Base-by-base conservation (phyloP, 2,329 filamentous ascomycete species). In the Aaosphaeria pasadenensis region DNA sequence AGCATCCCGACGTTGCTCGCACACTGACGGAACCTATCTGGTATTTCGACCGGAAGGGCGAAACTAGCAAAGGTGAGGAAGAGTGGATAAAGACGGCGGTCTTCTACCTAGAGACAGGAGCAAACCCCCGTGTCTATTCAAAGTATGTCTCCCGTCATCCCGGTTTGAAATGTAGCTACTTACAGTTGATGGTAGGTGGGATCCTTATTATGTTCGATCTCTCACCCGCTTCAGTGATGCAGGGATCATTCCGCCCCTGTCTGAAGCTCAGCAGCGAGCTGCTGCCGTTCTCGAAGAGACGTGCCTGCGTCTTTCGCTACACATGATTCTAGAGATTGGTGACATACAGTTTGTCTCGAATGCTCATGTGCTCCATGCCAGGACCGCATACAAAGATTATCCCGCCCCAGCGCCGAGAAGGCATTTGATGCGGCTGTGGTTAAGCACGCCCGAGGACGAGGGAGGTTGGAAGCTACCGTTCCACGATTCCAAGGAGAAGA, bases 31-130 rank as follows among this genome's bases (percentile, higher is more conserved):
- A 85, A 66, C 89, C 90, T 1, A 83, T 90, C 54, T 95, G 90
- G 90, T 94, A 95, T 74, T 92, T 95, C 68, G 90, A 95, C 71
- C 86, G 90, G 46, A 95, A 95, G 75, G 90, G 90, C 7, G 90
- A 95, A 75, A 83, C 82, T 1, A 88, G 84, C 24, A 73, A 77
- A 11, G 89, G 88, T 9, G 79, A 95, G 70, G 82, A 91, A 46
- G 84, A 85, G 48, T 95, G 84, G 72, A 88, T 89, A 59, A 77
- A 79, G 39, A 83, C 86, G 31, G 79, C 82, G 9, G 82, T 95
- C 13, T 82, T 94, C 58, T 95, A 91, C 67, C 74, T 91, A 4
- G 89, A 95, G 74, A 82, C 80, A 6, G 82, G 79, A 5, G 79
- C 81, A 5, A 77, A 84, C 58, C 79, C 79, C 32, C 76, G 88